These are phyloP conservation scores for Monosporascus sp. DNA, from an alignment of 2,329 filamentous ascomycete species.

Conservation along the genomic window DNA sequence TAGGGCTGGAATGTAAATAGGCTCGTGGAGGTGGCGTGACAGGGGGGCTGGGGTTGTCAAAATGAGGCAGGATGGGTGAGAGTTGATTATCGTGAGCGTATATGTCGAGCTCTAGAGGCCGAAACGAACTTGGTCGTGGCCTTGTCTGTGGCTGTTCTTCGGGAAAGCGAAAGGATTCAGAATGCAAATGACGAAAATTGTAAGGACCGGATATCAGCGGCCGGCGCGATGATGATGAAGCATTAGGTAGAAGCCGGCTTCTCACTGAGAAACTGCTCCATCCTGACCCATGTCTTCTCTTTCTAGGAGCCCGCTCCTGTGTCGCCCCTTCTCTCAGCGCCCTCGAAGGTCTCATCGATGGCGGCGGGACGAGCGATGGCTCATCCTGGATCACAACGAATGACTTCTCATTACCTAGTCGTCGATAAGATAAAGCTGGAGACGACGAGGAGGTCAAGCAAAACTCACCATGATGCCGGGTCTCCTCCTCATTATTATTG, in stretches of 20 bases:
- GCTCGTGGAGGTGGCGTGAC: slow-evolving; percentile 37
- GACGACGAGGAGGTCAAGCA: slow-evolving; percentile 15
- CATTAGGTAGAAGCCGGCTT: slow-evolving; percentile 40
- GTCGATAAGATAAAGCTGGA: slow-evolving; percentile 6
- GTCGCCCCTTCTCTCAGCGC: slow-evolving; percentile 20
- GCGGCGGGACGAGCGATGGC: slow-evolving; percentile 32
- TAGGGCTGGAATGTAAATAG: slow-evolving; percentile 27
- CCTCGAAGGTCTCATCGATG: slow-evolving; percentile 22
- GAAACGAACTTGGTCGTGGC: slow-evolving; percentile 37
- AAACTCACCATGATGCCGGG: slow-evolving; percentile 33
- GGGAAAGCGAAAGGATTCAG: slow-evolving; percentile 26
- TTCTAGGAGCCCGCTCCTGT: slow-evolving; percentile 31
- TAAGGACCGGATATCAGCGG: slow-evolving; percentile 55
- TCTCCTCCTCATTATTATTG: slow-evolving; percentile 34
- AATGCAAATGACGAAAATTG: slow-evolving; percentile 56
- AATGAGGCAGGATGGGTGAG: slow-evolving; percentile 52
- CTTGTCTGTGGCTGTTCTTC: slow-evolving; percentile 19
- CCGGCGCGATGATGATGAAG: slow-evolving; percentile 40
- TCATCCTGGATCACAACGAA: slow-evolving; percentile 34
- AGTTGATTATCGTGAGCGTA: slow-evolving; percentile 40
- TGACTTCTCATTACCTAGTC: slow-evolving; percentile 26
- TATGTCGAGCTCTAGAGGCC: slow-evolving; percentile 54
- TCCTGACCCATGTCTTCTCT: slow-evolving; percentile 32
- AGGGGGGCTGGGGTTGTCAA: slow-evolving; percentile 34
- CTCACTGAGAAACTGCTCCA: slow-evolving; percentile 41